Conservation (phyloP, 75 land plant species). For the Pinus taeda region DNA sequence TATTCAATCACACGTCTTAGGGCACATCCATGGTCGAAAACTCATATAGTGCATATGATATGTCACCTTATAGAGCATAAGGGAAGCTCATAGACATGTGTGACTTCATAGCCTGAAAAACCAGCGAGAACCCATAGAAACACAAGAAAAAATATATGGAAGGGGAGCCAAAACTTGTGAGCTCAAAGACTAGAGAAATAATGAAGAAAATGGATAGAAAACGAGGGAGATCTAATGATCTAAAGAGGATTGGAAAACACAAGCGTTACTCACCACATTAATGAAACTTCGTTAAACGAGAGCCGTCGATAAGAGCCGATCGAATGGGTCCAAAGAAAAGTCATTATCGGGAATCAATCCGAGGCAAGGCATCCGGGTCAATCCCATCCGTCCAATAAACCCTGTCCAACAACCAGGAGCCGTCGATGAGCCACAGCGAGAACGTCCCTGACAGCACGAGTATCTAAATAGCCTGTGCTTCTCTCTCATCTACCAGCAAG, state of each 20-base stretch:
- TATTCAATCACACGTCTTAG: not conserved
- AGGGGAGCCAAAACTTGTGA: not conserved
- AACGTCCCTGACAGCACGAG: not conserved
- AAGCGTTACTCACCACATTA: not conserved
- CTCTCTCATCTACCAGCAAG: no score
- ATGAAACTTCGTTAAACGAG: not conserved
- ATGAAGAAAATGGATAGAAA: not conserved
- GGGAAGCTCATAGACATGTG: not conserved
- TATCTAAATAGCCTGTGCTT: no score
- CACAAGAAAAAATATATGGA: not conserved
- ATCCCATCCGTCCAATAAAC: conserved; percentile 1
- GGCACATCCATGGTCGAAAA: not conserved
- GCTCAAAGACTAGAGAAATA: not conserved
- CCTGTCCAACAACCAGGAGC: not conserved
- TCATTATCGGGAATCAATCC: not conserved
- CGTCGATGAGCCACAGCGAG: not conserved
- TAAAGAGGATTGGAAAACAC: conserved; percentile 1
- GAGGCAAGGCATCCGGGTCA: conserved; percentile 1
- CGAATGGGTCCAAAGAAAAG: not conserved
- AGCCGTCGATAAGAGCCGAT: conserved; percentile 11
- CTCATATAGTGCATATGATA: not conserved
- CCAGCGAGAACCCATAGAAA: not conserved
- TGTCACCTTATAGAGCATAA: not conserved
- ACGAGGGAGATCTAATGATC: not conserved
- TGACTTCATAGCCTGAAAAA: not conserved